These are phyloP conservation scores for Calcarisporium arbuscula DNA, from an alignment of 2,329 filamentous ascomycete genomes.

Conservation along the genomic window DNA sequence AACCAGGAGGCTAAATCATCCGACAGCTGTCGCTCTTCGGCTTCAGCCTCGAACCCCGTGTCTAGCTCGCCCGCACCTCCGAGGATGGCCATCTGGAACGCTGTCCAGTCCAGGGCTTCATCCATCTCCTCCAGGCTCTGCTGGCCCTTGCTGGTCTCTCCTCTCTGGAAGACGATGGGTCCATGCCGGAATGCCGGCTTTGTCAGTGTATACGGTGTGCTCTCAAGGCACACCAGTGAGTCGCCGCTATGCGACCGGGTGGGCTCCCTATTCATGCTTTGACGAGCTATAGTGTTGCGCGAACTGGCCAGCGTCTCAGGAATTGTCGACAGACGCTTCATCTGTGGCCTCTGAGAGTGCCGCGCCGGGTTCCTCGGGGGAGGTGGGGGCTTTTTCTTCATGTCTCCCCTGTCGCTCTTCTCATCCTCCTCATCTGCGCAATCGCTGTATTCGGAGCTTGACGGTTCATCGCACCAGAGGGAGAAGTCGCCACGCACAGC, in stretches of 20 bases:
- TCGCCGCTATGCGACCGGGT: constrained; percentile 15
- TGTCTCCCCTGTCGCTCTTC: constrained; percentile 3
- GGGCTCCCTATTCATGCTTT: background rate
- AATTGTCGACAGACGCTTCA: constrained; percentile 17
- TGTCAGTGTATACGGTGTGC: constrained; percentile 42
- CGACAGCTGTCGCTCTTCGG: constrained; percentile 31
- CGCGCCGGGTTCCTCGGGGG: constrained; percentile 18
- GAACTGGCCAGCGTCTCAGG: constrained; percentile 15
- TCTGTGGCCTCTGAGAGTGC: constrained; percentile 1
- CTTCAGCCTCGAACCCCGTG: constrained; percentile 31
- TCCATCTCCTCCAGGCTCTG: constrained; percentile 30
- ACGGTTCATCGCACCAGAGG: too few species aligned
- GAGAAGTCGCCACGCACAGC: constrained; percentile 20
- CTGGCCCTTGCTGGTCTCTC: constrained; percentile 29
- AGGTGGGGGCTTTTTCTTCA: background rate
- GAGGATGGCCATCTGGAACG: constrained; percentile 59
- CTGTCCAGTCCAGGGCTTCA: constrained; percentile 53
- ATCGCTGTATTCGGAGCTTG: too few species aligned
- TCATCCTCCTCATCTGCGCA: constrained; percentile 8
- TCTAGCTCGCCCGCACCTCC: constrained; percentile 44
- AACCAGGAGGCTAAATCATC: constrained; percentile 46
- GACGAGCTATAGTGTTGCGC: too few species aligned
- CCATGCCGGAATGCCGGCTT: constrained; percentile 48
- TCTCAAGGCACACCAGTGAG: constrained; percentile 35
- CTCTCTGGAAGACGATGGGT: constrained; percentile 44